phyloP scores from a whole-genome alignment of 2,329 filamentous ascomycete genomes.

The Apiospora aurea region DNA sequence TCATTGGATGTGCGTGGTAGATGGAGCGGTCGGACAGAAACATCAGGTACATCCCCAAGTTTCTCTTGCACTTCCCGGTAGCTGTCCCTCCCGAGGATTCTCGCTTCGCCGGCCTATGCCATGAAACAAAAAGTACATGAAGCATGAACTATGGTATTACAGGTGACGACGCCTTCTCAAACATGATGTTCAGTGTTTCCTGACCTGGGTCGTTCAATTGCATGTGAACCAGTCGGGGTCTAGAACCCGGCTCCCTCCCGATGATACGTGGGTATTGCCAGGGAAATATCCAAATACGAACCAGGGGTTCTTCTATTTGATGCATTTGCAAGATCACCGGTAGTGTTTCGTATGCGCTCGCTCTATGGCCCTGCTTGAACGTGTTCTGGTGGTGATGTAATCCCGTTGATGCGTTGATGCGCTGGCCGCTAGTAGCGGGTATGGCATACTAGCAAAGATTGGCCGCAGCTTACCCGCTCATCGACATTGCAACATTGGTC shows the following conservation, averaged over 20 bases:
- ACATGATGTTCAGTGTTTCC: not conserved
- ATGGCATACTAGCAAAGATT: not conserved
- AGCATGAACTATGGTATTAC: not conserved
- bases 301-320: not conserved
- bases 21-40: not conserved
- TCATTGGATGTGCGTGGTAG: not conserved
- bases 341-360: not conserved
- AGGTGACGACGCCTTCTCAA: slow-evolving; percentile 8
- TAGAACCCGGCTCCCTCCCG: not conserved
- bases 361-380: not conserved
- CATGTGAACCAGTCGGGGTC: not conserved
- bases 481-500: not conserved
- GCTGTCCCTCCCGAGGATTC: not conserved
- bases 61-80: not conserved
- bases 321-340: not conserved
- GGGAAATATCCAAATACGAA: not conserved
- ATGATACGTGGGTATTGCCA: not conserved
- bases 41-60: not conserved
- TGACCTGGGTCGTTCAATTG: not conserved
- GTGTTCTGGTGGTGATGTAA: slow-evolving; percentile 14
- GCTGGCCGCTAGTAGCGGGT: not conserved
- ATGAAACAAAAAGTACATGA: not conserved
- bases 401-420: slow-evolving; percentile 2
- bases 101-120: not conserved
- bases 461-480: not conserved